Base-by-base conservation (phyloP, 768 basidiomycete species). In the Xerocomus spinulosus region DNA sequence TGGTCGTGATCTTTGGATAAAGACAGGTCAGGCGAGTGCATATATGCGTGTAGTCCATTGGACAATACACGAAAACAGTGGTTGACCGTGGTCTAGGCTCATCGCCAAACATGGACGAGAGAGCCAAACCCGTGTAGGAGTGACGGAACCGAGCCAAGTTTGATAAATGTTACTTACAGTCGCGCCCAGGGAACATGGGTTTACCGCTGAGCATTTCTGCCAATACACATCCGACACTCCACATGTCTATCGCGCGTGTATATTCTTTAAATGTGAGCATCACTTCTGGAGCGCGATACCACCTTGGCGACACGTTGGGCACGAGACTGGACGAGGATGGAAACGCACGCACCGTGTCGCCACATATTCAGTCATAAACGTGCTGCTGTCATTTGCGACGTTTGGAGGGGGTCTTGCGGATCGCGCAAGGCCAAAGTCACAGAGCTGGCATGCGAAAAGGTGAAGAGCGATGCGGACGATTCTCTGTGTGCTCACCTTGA, bases 231-330 rank as follows among this genome's bases (percentile, higher is more conserved):
- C 89, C 87, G 17, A 91, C 87, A 49, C 82, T 83, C 90, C 89
- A 92, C 63, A 92, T 78, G 54, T 91, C 88, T 66, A 91, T 87
- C 0, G 86, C 86, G 28, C 80, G 79, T 5, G 92, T 93, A 65
- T 97, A 97, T 72, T 94, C 85, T 62, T 94, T 92, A 74, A 96
- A 97, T 0, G 92, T 95, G 29, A 98, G 78, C 95, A 98, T 97
- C 52, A 98, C 90, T 66, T 97, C 95, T 0, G 95, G 95, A 0
- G 95, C 95, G 25, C 95, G 83, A 64, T 97, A 98, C 95, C 95
- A 97, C 61, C 92, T 84, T 42, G 10, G 21, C 32, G 36, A 33
- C 48, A 39, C 23, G 44, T 53, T 36, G 51, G 46, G 37, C 21
- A 28, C 9, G 35, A 33, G 32, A 23, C 18, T 25, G 3, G 3